Evolutionary conservation across 805 yeast genomes (phyloP), one percentile per base, ranked within the genome.

Genomic region (Yarrowia sp.): DNA sequence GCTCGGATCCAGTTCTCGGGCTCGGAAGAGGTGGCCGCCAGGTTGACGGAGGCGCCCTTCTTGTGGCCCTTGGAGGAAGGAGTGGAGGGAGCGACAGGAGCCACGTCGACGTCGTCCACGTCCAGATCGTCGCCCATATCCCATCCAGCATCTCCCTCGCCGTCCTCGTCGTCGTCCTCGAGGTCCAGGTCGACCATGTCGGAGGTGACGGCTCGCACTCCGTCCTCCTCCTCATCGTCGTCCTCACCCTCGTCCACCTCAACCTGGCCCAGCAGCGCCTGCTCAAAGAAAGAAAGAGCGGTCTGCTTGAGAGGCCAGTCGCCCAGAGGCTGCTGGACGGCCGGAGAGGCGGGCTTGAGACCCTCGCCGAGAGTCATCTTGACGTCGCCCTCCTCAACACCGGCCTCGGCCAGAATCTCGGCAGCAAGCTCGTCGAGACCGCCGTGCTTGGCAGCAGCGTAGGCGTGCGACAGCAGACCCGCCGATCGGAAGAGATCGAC

Each of bases 381-480:
- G 68, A 95, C 82, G 68, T 90, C 90, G 49, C 81, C 80, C 71
- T 85, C 87, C 34, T 83, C 80, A 30, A 90, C 74, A 7, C 89
- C 97, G 33, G 93, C 85, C 69, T 89, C 87, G 49, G 84, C 85
- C 72, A 92, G 79, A 68, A 91, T 89, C 67, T 86, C 83, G 58
- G 86, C 85, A 33, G 97, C 97, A 67, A 88, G 80, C 36, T 86
- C 92, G 46, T 83, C 85, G 70, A 92, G 83, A 3, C 97, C 97
- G 72, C 88, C 90, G 36, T 95, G 82, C 77, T 90, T 91, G 24
- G 99, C 98, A 70, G 92, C 84, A 13, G 97, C 90, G 77, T 93
- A 96, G 2, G 98, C 99, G 73, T 96, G 84, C 8, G 98, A 92
- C 63, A 84, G 80, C 79, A 93, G 83, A 46, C 97, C 97, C 63